Conservation (phyloP, 352 stramenopile species). For the Blastocystis sp. region DNA sequence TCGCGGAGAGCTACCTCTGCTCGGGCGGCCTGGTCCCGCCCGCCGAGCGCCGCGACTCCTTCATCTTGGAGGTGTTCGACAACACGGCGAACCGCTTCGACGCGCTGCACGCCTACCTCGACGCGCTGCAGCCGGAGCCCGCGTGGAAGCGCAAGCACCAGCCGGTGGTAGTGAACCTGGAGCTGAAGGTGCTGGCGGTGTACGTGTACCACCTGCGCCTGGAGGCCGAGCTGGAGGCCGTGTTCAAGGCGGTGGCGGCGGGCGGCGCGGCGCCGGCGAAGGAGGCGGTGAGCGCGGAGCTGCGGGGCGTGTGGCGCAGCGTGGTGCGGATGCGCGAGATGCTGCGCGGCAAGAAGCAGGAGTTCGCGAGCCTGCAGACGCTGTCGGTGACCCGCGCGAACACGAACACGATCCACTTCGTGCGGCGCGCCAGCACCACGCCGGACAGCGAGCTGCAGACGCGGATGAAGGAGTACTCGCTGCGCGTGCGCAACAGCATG, state of each 20-base stretch:
- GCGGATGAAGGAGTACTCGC: constrained; percentile 41
- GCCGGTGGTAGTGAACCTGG: constrained; percentile 30
- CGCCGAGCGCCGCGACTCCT: neutral
- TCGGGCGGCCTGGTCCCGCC: constrained; percentile 22
- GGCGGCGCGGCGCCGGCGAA: constrained; percentile 11
- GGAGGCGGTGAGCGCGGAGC: constrained; percentile 15
- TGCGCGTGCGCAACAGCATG: constrained; percentile 41
- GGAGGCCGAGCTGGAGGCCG: neutral
- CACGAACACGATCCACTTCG: constrained; percentile 46
- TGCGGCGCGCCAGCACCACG: constrained; percentile 3
- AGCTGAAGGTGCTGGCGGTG: constrained; percentile 33
- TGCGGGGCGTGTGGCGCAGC: constrained; percentile 19
- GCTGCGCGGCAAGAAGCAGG: constrained; percentile 38
- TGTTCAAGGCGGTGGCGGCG: neutral
- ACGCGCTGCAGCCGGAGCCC: neutral
- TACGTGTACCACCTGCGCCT: neutral
- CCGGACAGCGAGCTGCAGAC: neutral
- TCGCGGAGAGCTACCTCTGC: constrained; percentile 39
- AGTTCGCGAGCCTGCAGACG: constrained; percentile 40
- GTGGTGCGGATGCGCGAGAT: constrained; percentile 25
- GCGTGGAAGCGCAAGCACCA: constrained; percentile 36
- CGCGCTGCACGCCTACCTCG: neutral
- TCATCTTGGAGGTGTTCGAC: constrained; percentile 33
- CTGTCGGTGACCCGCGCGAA: neutral
- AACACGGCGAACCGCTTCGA: constrained; percentile 14